A percentile compares a stretch with the other conserved stretches of the same genome.
phyloP scores from a whole-genome alignment of 768 basidiomycete species.

The Kwoniella heveanensis region DNA sequence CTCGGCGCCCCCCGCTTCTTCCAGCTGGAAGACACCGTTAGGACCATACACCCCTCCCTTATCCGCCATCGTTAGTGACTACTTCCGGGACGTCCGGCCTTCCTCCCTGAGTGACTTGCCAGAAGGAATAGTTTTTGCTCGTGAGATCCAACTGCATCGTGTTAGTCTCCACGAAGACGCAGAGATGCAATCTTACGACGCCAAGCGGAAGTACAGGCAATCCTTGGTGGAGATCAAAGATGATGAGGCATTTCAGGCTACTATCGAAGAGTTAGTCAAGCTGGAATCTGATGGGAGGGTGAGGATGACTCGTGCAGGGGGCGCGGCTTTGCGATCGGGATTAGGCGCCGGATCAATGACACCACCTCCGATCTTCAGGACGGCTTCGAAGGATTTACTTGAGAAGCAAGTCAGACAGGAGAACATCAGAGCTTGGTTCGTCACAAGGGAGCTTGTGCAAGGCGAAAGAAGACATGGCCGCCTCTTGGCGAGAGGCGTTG shows the following conservation, averaged over 20 bases:
- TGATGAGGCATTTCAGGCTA: conserved; percentile 40
- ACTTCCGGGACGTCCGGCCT: conserved; percentile 13
- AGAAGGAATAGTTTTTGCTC: conserved; percentile 2
- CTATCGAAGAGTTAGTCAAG: conserved; percentile 27
- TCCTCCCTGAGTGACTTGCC: neutral
- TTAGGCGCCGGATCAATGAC: neutral
- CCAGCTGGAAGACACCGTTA: conserved; percentile 9
- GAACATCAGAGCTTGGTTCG: conserved; percentile 42
- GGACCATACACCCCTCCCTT: conserved; percentile 17
- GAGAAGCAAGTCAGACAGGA: conserved; percentile 16
- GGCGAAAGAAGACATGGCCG: conserved; percentile 44
- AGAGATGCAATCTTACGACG: conserved; percentile 15
- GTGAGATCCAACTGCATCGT: conserved; percentile 6
- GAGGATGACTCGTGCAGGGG: conserved; percentile 6
- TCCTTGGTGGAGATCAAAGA: conserved; percentile 44
- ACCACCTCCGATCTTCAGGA: conserved; percentile 7
- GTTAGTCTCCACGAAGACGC: conserved; percentile 6
- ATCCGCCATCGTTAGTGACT: conserved; percentile 11
- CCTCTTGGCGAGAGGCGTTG: conserved; percentile 36
- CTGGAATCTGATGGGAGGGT: conserved; percentile 14
- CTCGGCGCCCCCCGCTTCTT: neutral
- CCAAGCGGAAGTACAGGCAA: conserved; percentile 28
- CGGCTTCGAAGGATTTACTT: conserved; percentile 7
- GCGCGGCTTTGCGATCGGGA: conserved; percentile 4
- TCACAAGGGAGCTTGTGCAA: conserved; percentile 45